Evolutionary conservation across 306 rosid genomes (phyloP).

Genomic region (Lagenaria siceraria): DNA sequence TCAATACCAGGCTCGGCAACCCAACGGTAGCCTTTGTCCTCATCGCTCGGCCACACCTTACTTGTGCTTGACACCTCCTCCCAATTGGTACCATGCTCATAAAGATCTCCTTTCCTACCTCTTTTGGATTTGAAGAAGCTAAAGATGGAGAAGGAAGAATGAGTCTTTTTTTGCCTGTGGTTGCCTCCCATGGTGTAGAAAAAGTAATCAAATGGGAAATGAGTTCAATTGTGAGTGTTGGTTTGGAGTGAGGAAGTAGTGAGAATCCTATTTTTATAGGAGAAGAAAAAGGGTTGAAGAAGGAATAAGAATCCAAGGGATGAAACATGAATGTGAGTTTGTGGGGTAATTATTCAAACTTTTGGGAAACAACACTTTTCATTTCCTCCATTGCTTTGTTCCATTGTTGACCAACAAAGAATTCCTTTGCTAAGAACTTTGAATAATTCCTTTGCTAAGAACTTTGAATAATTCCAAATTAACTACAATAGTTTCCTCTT

Average conservation of each 20-base stretch:
- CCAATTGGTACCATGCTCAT: neutral
- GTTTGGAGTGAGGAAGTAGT: neutral
- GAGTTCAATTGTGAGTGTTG: neutral
- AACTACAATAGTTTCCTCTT: neutral
- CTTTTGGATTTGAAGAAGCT: slow-evolving; percentile 35
- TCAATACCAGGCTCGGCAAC: neutral
- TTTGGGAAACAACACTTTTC: neutral
- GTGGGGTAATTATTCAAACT: neutral
- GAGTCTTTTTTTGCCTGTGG: neutral
- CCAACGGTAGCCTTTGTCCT: neutral
- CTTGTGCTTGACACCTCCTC: slow-evolving; percentile 22
- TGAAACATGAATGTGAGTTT: neutral
- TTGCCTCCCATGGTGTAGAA: neutral
- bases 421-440: neutral
- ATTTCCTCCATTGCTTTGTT: neutral
- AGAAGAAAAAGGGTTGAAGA: neutral
- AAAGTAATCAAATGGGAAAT: neutral
- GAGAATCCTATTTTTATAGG: neutral
- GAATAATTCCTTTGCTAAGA: neutral
- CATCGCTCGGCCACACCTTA: slow-evolving; percentile 39
- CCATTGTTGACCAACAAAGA: neutral
- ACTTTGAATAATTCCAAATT: neutral
- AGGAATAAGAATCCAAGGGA: neutral
- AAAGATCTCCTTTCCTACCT: slow-evolving; percentile 8
- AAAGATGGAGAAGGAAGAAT: slow-evolving; percentile 36